Percentiles rank a stretch among this genome's conserved stretches.
These are phyloP conservation scores for Talaromyces funiculosus DNA, from an alignment of 2,329 filamentous ascomycete species.

Conservation along the genomic window DNA sequence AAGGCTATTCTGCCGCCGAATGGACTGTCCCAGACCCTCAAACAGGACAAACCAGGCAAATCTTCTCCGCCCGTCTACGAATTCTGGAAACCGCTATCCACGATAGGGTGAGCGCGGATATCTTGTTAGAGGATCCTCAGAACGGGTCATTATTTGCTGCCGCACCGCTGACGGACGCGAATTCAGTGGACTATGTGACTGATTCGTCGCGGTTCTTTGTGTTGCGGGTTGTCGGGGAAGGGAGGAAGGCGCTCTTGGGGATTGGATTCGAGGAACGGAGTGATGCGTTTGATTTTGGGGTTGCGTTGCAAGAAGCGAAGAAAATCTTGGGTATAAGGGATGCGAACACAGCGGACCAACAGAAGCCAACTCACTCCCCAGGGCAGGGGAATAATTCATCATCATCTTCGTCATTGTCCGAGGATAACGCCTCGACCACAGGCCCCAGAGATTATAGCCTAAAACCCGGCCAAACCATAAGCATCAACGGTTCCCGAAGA, in stretches of 20 bases:
- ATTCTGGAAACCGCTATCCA: slow-evolving; percentile 66
- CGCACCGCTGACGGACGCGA: slow-evolving; percentile 64
- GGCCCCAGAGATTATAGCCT: slow-evolving; percentile 65
- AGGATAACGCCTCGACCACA: background rate
- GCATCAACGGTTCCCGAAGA: slow-evolving; percentile 65
- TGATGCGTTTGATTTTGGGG: slow-evolving; percentile 80
- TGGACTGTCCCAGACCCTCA: slow-evolving; percentile 59
- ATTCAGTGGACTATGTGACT: slow-evolving; percentile 67
- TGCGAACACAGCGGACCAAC: background rate
- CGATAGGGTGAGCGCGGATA: slow-evolving; percentile 63
- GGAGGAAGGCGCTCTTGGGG: slow-evolving; percentile 72
- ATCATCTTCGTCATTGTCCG: background rate
- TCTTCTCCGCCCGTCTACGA: slow-evolving; percentile 79
- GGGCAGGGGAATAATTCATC: slow-evolving; percentile 13
- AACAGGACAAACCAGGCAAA: slow-evolving; percentile 61
- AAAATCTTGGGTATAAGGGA: slow-evolving; percentile 61
- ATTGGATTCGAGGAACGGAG: slow-evolving; percentile 82
- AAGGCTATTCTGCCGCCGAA: slow-evolving; percentile 68
- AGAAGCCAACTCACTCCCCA: background rate
- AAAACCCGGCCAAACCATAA: slow-evolving; percentile 86
- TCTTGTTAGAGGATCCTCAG: slow-evolving; percentile 70
- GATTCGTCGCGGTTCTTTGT: slow-evolving; percentile 84
- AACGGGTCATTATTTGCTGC: slow-evolving; percentile 76
- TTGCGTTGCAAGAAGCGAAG: slow-evolving; percentile 71
- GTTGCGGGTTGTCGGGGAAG: slow-evolving; percentile 69